Base-by-base conservation (phyloP, 805 yeast genomes). In the Kregervanrija pseudodelftensis region DNA sequence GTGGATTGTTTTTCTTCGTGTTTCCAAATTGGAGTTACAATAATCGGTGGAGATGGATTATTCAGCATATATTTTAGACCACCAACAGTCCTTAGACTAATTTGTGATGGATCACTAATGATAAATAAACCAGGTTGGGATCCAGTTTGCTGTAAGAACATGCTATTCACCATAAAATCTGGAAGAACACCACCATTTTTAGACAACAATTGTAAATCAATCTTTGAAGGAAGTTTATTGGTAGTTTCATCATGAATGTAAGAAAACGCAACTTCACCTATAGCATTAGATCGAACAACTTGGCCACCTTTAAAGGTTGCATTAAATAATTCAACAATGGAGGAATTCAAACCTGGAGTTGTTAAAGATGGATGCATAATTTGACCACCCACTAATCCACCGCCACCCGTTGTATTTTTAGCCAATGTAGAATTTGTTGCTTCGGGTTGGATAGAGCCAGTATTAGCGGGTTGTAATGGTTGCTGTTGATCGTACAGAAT, bases 221-320 rank as follows among this genome's bases (percentile, higher is more conserved):
- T 68, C 45, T 67, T 72, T 7, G 61, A 55, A 41, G 78, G 79
- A 13, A 69, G 41, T 14, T 58, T 55, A 36, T 45, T 59, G 43
- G 30, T 58, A 50, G 41, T 57, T 53, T 40, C 69, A 41, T 54
- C 63, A 28, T 59, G 53, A 16, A 74, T 72, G 59, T 80, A 86
- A 54, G 82, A 82, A 60, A 89, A 76, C 0, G 96, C 95, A 53
- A 90, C 70, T 65, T 91, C 97, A 42, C 98, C 97, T 44, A 83
- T 73, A 11, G 82, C 72, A 57, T 82, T 80, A 8, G 87, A 75
- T 33, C 77, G 73, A 11, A 64, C 61, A 33, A 81, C 66, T 37
- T 65, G 64, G 14, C 95, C 95, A 56, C 82, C 86, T 50, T 76
- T 78, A 63, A 81, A 81, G 14, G 75, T 72, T 5, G 88, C 95